Base-by-base conservation (phyloP, 2,329 filamentous ascomycete genomes). In the Alternaria burnsii region DNA sequence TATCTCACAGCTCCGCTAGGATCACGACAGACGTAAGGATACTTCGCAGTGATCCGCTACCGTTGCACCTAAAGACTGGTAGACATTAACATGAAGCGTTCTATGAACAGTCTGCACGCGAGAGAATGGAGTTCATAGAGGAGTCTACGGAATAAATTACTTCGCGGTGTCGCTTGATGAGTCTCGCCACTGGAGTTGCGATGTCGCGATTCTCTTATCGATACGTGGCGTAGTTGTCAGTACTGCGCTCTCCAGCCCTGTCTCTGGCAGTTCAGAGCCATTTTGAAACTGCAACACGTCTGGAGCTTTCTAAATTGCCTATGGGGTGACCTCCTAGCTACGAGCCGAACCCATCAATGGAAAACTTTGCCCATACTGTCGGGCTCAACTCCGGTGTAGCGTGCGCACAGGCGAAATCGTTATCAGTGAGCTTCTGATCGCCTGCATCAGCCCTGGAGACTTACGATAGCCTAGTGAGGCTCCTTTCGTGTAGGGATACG, bases 171-270 rank as follows among this genome's bases (percentile, higher is more conserved):
- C 14, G 18, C 46, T 24, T 5, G 10, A 24, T 34, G 2, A 48
- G 22, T 28, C 8, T 44, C 20, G 14, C 18, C 44, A 36, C 30
- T 4, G 20, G 1, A 36, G 42, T 3, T 34, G 5, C 20, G 5
- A 8, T 30, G 5, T 26, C 18, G 50, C 30, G 32, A 16, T 10
- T 14, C 22, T 18, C 40, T 32, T 46, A 40, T 30, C 20, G 34
- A 53, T 46, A 43, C 34, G 55, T 40, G 34, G 55, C 53, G 38
- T 22, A 42, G 34, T 48, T 12, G 24, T 58, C 55, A 53, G 55
- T 48, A 22, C 20, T 16, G 32, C 41, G 16, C 43, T 41, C 50
- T 52, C 40, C 34, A 28, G 11, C n/a, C 10, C 14, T 47, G 16
- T 16, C 28, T 2, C 14, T 32, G 7, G 43, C 26, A 34, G 6